phyloP scores from a whole-genome alignment of 768 basidiomycete genomes.

The Hygrophoropsis aurantiaca region DNA sequence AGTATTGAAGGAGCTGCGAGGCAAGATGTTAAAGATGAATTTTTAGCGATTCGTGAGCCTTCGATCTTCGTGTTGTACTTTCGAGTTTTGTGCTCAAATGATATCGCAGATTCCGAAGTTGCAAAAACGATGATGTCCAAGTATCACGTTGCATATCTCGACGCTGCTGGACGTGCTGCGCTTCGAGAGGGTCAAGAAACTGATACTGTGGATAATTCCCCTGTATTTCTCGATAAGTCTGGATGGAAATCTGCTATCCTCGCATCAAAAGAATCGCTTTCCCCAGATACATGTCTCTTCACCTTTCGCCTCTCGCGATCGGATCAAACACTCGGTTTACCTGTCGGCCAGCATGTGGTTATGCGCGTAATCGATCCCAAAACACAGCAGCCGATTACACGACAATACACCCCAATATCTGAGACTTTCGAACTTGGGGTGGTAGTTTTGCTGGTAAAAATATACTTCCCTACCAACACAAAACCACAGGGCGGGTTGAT shows the following conservation, averaged over 20 bases:
- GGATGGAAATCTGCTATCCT: conserved; percentile 51
- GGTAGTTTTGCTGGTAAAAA: conserved; percentile 58
- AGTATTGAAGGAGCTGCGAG: conserved; percentile 57
- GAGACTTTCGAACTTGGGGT: conserved; percentile 38
- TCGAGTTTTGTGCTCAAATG: too few species aligned
- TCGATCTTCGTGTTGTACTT: neutral
- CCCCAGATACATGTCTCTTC: conserved; percentile 50
- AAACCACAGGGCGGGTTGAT: conserved; percentile 52
- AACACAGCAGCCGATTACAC: conserved; percentile 46
- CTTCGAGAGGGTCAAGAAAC: conserved; percentile 2
- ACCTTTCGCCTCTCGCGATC: conserved; percentile 44
- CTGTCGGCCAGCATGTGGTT: conserved; percentile 61
- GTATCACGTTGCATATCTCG: conserved; percentile 53
- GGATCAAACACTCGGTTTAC: conserved; percentile 49
- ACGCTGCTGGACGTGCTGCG: conserved; percentile 4
- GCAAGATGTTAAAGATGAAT: conserved; percentile 63
- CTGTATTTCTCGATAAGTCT: conserved; percentile 41
- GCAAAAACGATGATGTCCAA: conserved; percentile 4
- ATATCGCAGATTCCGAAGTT: too few species aligned
- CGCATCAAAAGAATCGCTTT: conserved; percentile 35
- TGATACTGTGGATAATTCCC: conserved; percentile 2
- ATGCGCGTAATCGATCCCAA: conserved; percentile 44
- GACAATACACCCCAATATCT: conserved; percentile 64
- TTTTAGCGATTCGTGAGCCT: conserved; percentile 50
- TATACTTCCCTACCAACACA: conserved; percentile 40